These are phyloP conservation scores for Xylaria cubensis DNA, from an alignment of 495 filamentous ascomycete genomes.

Conservation along the genomic window DNA sequence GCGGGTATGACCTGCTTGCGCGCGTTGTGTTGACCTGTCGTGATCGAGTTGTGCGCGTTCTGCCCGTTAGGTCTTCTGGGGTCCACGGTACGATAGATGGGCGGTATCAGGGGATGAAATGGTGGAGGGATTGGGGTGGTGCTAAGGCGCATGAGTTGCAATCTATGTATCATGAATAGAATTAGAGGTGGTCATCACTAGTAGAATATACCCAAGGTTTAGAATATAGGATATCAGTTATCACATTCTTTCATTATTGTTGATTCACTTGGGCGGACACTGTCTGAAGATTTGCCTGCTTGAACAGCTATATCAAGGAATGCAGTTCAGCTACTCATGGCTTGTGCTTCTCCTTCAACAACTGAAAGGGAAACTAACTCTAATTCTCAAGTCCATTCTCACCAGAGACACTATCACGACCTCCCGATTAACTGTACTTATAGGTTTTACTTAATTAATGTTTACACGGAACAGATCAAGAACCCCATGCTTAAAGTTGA, in stretches of 20 bases:
- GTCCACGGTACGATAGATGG: neutral
- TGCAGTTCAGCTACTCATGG: neutral
- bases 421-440: neutral
- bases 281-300: neutral
- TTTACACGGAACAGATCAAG: neutral
- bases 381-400: neutral
- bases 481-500: too few species aligned
- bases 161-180: slow-evolving; percentile 20
- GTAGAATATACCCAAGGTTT: slow-evolving; percentile 6
- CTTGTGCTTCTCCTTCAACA: neutral
- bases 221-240: neutral
- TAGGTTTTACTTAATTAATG: neutral
- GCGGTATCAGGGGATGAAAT: neutral
- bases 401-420: neutral
- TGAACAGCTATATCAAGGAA: neutral
- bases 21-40: neutral
- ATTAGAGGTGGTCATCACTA: neutral
- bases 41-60: neutral
- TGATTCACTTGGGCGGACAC: neutral
- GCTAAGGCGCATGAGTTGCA: slow-evolving; percentile 29
- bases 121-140: slow-evolving; percentile 19
- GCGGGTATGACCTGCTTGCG: slow-evolving; percentile 1
- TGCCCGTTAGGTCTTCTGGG: neutral
- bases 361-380: neutral
- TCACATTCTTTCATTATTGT: neutral